These are phyloP conservation scores for Curvularia lunata DNA, from an alignment of 2,329 filamentous ascomycete species.

Conservation along the genomic window DNA sequence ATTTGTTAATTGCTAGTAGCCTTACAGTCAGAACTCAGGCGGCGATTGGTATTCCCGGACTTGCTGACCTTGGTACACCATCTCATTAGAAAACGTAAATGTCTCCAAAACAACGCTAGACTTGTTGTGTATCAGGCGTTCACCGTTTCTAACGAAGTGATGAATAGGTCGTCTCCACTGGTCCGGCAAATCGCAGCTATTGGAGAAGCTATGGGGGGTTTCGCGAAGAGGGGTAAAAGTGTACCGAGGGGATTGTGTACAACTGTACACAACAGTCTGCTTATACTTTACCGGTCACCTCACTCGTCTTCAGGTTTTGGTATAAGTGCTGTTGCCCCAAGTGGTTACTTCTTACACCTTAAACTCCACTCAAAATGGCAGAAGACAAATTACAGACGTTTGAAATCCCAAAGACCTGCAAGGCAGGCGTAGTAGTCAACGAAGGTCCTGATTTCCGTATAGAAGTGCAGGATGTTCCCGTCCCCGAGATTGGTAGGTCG, in stretches of 20 bases:
- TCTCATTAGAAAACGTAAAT: background rate
- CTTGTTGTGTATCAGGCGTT: background rate
- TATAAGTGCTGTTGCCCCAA: background rate
- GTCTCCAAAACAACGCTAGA: background rate
- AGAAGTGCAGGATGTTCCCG: slow-evolving; percentile 55
- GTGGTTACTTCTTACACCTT: background rate
- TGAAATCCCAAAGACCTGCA: slow-evolving; percentile 58
- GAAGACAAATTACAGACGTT: slow-evolving; percentile 37
- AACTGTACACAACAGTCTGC: background rate
- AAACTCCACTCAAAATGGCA: slow-evolving; percentile 25
- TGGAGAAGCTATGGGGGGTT: background rate
- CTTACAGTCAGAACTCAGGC: background rate
- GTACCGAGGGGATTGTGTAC: background rate
- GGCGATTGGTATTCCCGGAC: background rate
- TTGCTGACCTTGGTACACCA: background rate
- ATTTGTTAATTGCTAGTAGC: background rate
- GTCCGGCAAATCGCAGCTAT: background rate
- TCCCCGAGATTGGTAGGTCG: slow-evolving; percentile 55
- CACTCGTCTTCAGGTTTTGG: background rate
- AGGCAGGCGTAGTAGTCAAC: slow-evolving; percentile 60
- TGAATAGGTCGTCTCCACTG: background rate
- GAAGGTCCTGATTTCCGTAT: slow-evolving; percentile 58
- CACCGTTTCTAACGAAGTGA: background rate
- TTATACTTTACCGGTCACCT: background rate
- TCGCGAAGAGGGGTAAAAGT: background rate